Conservation (phyloP, 2,329 filamentous ascomycete species). For the Alternaria rosae region DNA sequence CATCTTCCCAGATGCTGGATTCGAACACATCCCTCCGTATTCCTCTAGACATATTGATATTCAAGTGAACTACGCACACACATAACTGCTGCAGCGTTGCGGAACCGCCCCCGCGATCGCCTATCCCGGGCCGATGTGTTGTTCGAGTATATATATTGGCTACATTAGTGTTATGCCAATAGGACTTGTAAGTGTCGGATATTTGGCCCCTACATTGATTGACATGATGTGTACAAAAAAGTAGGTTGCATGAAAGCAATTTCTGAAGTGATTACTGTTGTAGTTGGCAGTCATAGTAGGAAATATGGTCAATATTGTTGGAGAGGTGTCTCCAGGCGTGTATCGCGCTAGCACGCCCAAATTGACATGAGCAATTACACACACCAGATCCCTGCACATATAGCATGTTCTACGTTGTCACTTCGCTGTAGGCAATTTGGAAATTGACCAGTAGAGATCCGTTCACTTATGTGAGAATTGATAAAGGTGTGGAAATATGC, state of each 20-base stretch:
- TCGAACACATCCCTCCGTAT: background rate
- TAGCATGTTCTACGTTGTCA: background rate
- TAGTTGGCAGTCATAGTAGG: background rate
- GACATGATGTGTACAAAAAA: background rate
- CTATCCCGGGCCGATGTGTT: background rate
- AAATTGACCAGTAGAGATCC: background rate
- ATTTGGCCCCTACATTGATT: background rate
- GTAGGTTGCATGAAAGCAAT: background rate
- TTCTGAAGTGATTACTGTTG: background rate
- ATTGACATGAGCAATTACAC: background rate
- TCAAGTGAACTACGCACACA: background rate
- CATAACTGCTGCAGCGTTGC: background rate
- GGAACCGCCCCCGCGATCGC: background rate
- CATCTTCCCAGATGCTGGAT: background rate
- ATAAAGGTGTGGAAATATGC: constrained; percentile 7
- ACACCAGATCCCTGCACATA: background rate
- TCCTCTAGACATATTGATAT: background rate
- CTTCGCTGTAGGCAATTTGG: background rate
- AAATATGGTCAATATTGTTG: background rate
- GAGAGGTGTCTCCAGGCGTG: background rate
- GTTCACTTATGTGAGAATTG: background rate
- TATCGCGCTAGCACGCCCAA: background rate
- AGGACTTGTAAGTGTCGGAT: background rate
- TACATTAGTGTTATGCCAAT: background rate
- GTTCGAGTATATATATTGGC: background rate